These are phyloP conservation scores for Mycena sanguinolenta DNA, from an alignment of 768 basidiomycete genomes.

Conservation along the genomic window DNA sequence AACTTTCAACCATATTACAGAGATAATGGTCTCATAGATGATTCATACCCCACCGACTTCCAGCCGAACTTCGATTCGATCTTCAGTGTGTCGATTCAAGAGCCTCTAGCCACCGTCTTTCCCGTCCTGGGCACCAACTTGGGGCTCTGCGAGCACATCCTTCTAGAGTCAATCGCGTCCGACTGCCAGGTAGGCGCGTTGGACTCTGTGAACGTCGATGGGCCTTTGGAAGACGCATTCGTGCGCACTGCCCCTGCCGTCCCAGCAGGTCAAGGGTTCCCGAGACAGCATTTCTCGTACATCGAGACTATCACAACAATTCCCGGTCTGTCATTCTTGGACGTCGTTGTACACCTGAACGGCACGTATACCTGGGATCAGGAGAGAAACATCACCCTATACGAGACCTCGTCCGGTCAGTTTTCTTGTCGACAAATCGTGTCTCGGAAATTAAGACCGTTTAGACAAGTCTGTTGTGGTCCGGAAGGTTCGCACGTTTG, in stretches of 20 bases:
- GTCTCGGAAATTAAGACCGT: background rate
- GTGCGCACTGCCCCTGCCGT: slow-evolving; percentile 22
- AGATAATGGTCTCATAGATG: background rate
- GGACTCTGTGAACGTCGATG: slow-evolving; percentile 26
- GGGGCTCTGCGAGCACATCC: slow-evolving; percentile 22
- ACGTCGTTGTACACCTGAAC: slow-evolving; percentile 23
- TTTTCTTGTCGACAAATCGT: background rate
- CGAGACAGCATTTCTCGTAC: slow-evolving; percentile 28
- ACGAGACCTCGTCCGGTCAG: slow-evolving; percentile 36
- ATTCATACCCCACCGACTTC: slow-evolving; percentile 35
- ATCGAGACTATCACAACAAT: slow-evolving; percentile 35
- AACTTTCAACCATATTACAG: background rate
- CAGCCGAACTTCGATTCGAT: slow-evolving; percentile 32
- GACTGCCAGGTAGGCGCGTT: slow-evolving; percentile 4
- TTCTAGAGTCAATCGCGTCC: slow-evolving; percentile 29
- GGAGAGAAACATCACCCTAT: slow-evolving; percentile 17
- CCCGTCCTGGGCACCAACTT: slow-evolving; percentile 33
- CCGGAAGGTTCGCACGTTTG: slow-evolving; percentile 31
- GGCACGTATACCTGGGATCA: slow-evolving; percentile 34
- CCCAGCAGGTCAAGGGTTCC: slow-evolving; percentile 22
- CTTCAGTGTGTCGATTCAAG: slow-evolving; percentile 27
- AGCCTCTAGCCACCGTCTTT: slow-evolving; percentile 33
- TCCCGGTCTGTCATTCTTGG: slow-evolving; percentile 29
- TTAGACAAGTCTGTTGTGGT: slow-evolving; percentile 23
- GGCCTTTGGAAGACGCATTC: slow-evolving; percentile 32